Base-by-base conservation (phyloP, 257 asterid genomes). In the Solanum bulbocastanum region DNA sequence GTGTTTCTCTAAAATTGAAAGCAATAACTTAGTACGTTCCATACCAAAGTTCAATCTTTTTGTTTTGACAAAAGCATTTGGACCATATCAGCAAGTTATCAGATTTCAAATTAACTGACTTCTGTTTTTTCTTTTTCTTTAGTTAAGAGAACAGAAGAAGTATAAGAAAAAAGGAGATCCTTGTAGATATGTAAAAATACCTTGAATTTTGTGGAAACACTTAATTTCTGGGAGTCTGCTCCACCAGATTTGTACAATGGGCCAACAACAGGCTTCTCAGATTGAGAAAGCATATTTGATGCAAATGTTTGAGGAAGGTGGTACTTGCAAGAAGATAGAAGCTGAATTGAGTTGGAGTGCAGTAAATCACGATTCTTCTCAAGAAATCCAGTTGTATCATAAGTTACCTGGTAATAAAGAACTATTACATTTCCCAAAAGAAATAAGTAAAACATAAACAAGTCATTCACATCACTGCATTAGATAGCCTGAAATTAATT, bases 341-440 rank as follows among this genome's bases (percentile, higher is more conserved):
- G 99, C 90, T 94, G 92, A 85, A 97, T 96, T 85, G 98, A 93
- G 90, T 96, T 98, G 93, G 93, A 76, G 93, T 96, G 96, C 88
- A 97, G 94, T 88, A 94, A 92, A 92, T 97, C 99, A 62, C 99
- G 94, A 88, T 97, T 97, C 94, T 97, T 97, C 94, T 97, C 99
- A 18, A 96, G 99, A 88, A 97, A 97, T 40, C 98, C 98, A 72
- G 95, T 92, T 18, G 99, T 92, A 87, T 97, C 98, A 84, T 97
- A 96, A 11, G 94, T 93, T 87, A 96, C 99, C 99, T 97, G 93
- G 91, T 74, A 91, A 79, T 83, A 69, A 52, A 87, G 72, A 73
- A 85, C 46, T 84, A 83, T 22, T 25, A 84, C 87, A 82, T 27
- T 87, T 36, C 37, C 82, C 81, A 20, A 39, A 37, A 71, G 78